Evolutionary conservation across 768 basidiomycete species (phyloP).

Genomic region (Ramaria rubella): DNA sequence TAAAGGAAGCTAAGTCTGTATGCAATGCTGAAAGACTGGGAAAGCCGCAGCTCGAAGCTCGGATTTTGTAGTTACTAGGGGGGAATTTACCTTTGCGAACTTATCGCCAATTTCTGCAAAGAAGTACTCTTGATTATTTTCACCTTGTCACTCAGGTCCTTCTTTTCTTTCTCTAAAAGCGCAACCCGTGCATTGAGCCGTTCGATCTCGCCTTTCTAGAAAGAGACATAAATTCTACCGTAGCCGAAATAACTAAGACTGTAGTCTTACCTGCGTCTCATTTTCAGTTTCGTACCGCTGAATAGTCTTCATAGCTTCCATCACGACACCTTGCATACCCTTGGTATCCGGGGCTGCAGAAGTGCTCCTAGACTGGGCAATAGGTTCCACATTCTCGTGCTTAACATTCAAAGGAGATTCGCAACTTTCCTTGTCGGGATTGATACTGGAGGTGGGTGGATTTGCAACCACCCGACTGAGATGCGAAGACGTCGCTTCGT

Average conservation of each 20-base stretch:
- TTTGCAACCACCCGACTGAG: neutral
- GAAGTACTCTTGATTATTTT: neutral
- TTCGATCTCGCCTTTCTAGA: conserved; percentile 3
- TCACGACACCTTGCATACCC: conserved; percentile 9
- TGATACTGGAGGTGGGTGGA: neutral
- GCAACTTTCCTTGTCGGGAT: neutral
- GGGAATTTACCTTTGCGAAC: neutral
- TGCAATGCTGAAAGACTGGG: conserved; percentile 1
- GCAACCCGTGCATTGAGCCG: neutral
- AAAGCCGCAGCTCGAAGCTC: neutral
- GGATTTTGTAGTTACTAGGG: too few species aligned
- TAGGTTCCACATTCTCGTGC: neutral
- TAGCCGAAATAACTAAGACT: neutral
- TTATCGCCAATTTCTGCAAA: neutral
- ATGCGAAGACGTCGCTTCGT: neutral
- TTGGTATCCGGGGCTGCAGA: neutral
- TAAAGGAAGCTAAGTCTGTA: neutral
- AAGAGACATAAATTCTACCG: neutral
- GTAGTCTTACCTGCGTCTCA: conserved; percentile 1
- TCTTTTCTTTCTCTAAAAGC: conserved; percentile 1
- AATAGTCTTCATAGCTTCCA: conserved; percentile 10
- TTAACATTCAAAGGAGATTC: neutral
- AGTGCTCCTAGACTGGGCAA: neutral
- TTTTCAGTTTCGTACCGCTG: conserved; percentile 8
- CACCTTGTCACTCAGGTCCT: neutral